Conservation (phyloP, 2,329 filamentous ascomycete genomes). For the Ophioceras dolichostomum region DNA sequence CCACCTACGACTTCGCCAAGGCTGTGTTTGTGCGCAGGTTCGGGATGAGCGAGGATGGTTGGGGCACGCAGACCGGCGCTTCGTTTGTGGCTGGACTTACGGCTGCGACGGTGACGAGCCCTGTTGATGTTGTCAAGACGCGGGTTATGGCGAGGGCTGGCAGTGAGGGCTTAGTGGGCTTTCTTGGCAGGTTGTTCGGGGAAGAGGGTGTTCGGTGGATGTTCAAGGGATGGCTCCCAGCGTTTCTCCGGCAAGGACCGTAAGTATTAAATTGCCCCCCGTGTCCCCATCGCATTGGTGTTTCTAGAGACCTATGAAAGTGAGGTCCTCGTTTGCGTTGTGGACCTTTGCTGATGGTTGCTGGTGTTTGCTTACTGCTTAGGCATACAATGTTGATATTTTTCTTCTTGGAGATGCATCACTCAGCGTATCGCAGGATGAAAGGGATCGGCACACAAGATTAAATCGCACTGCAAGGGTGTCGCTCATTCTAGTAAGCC, state of each 20-base stretch:
- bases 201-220: neutral
- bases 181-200: neutral
- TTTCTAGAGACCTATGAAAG: too few relatives aligned
- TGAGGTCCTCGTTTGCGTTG: too few relatives aligned
- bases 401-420: slow-evolving; percentile 1
- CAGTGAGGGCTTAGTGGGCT: neutral
- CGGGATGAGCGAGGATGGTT: slow-evolving; percentile 33
- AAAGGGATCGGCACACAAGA: neutral
- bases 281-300: too few relatives aligned
- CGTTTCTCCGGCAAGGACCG: neutral
- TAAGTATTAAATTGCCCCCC: too few relatives aligned
- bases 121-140: slow-evolving; percentile 63
- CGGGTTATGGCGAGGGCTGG: neutral
- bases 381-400: neutral
- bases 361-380: too few relatives aligned
- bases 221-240: neutral
- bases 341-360: too few relatives aligned
- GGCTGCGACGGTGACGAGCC: slow-evolving; percentile 55
- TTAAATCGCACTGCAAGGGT: neutral
- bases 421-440: neutral
- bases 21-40: slow-evolving; percentile 5
- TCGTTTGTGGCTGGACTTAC: slow-evolving; percentile 52
- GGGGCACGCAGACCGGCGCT: slow-evolving; percentile 50
- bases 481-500: neutral
- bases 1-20: slow-evolving; percentile 11